Evolutionary conservation across 2,329 filamentous ascomycete species (phyloP), one percentile per base, ranked within the genome.

Genomic region (Amauroascus niger): DNA sequence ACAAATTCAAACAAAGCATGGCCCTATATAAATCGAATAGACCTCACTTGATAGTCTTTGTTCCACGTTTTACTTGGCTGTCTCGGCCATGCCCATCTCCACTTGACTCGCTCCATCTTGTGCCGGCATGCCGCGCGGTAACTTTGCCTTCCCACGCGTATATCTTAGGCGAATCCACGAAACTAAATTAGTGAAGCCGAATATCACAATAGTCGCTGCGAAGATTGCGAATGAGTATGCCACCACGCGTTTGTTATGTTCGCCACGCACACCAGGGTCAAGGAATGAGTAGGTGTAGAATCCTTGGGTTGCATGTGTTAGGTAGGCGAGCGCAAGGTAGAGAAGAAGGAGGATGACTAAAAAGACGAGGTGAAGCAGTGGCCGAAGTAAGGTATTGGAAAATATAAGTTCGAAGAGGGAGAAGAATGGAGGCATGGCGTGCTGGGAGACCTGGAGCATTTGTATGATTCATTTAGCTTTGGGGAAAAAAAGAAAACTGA

Each of bases 231-330:
- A 54, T 2, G 22, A 24, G 63, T 86, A 87, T 1, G 73, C 85
- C 0, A 81, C 79, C 2, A 89, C 81, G 6, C 74, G 70, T 0
- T 75, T 77, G 28, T 18, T 41, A n/a, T 50, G 22, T 33, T 37
- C 30, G 20, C 50, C 50, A 26, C 62, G 68, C 16, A 66, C 63
- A 5, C 70, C 65, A 1, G 81, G 76, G 65, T 95, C 77, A n/a
- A 95, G 77, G 70, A 95, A 95, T 55, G 63, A 66, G 71, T 95
- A 95, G 0, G 85, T 78, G 67, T 90, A 94, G 65, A 84, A 87
- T 2, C 79, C 79, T 66, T 88, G 75, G 0, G 82, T 83, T 3
- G 79, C 80, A 57, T 79, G 69, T 0, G 86, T 90, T 20, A 93
- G 61, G 67, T 87, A 94, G 1, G 87, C 87, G 14, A 94, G 71